Evolutionary conservation across 768 basidiomycete species (phyloP).

Genomic region (Trichaptum fuscoviolaceum): DNA sequence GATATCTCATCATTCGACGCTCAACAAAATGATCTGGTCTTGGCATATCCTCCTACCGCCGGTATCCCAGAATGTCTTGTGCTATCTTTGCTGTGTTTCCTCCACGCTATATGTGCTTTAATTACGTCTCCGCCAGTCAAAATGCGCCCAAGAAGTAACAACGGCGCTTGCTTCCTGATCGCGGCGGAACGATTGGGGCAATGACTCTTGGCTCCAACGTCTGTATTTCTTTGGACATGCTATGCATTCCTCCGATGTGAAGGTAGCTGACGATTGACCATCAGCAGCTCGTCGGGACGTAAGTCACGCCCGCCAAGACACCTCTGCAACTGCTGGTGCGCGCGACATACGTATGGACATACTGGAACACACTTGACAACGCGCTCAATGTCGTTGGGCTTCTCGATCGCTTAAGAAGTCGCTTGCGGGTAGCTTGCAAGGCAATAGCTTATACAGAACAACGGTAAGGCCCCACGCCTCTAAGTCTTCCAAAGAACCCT

Average conservation of each 20-base stretch:
- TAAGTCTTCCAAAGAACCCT: not conserved
- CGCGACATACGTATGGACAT: not conserved
- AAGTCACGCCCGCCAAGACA: not conserved
- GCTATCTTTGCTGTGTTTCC: no score
- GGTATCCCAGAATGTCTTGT: no score
- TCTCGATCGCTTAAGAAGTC: not conserved
- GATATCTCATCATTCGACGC: no score
- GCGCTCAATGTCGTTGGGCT: not conserved
- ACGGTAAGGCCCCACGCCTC: not conserved
- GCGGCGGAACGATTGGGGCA: not conserved
- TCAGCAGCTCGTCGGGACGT: not conserved
- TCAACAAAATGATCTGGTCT: no score
- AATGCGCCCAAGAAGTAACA: not conserved
- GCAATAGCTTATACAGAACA: not conserved
- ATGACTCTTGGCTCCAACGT: not conserved
- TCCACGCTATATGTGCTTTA: not conserved
- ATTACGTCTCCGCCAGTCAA: not conserved
- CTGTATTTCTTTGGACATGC: not conserved
- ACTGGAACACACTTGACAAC: not conserved
- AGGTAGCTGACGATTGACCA: not conserved
- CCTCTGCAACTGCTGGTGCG: not conserved
- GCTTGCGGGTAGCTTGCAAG: not conserved
- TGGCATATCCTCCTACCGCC: no score
- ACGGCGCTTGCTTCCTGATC: not conserved
- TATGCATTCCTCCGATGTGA: not conserved